A percentile compares a stretch with the other conserved stretches of the same genome.
phyloP scores from a whole-genome alignment of 2,329 filamentous ascomycete species.

The Pleomassaria siparia region DNA sequence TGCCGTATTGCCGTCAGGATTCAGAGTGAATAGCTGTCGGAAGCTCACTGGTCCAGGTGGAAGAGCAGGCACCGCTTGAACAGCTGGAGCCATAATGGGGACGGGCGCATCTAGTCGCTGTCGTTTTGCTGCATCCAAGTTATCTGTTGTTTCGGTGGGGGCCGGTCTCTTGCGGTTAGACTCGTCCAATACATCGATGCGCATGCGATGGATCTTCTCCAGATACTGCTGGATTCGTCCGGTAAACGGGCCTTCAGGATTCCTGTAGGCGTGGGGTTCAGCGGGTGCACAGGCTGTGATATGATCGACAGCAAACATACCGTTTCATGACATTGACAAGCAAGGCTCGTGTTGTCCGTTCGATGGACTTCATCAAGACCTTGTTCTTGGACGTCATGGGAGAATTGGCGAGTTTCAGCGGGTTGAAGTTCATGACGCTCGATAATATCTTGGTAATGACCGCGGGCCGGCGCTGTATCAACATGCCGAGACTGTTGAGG shows the following conservation, averaged over 20 bases:
- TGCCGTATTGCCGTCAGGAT: conserved; percentile 70
- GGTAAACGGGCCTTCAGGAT: conserved; percentile 74
- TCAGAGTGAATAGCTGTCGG: conserved; percentile 84
- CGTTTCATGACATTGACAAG: conserved; percentile 80
- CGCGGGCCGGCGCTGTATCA: conserved; percentile 78
- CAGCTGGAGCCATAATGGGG: conserved; percentile 30
- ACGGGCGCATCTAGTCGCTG: conserved; percentile 66
- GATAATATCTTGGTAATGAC: conserved; percentile 84
- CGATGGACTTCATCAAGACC: conserved; percentile 88
- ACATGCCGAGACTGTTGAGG: conserved; percentile 79
- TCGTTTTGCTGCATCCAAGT: conserved; percentile 76
- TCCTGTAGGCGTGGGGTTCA: conserved; percentile 56
- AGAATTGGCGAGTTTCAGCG: conserved; percentile 74
- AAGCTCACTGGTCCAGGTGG: conserved; percentile 75
- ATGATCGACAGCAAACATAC: conserved; percentile 47
- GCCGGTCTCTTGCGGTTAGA: conserved; percentile 74
- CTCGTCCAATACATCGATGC: conserved; percentile 79
- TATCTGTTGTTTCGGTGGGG: conserved; percentile 69
- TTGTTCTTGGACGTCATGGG: conserved; percentile 77
- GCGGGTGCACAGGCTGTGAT: not conserved
- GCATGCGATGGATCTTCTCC: conserved; percentile 76
- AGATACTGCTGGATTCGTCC: conserved; percentile 84
- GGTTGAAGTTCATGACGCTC: conserved; percentile 87
- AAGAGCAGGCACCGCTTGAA: conserved; percentile 66
- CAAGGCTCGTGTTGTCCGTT: conserved; percentile 84